Base-by-base conservation (phyloP, 257 asterid species). In the Nicotiana undulata region DNA sequence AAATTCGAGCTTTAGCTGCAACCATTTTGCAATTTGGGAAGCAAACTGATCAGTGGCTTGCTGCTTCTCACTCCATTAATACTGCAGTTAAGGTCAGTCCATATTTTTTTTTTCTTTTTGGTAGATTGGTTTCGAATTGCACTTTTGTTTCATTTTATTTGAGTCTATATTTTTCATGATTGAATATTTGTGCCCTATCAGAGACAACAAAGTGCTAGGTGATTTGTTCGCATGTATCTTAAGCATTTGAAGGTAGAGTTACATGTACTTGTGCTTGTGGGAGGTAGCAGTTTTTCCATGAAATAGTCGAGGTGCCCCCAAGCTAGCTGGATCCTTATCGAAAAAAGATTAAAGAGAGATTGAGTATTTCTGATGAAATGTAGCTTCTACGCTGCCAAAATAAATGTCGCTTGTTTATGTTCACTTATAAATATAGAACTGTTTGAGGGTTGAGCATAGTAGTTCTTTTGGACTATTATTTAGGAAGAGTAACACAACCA, bases 1-100 rank as follows among this genome's bases (percentile, higher is more conserved):
- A 95, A 82, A 91, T 88, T 79, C 90, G 94, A 85, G 91, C 93
- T 4, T 75, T 93, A 22, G 82, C 94, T 1, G 87, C 92, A 0
- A 85, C 95, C 15, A 83, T 91, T 84, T 29, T 85, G 78, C 91
- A 86, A 58, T 95, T 90, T 86, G 86, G 91, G 0, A 95, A 89
- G 88, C 98, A 91, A 89, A 91, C 96, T 10, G 96, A 93, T 86
- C 97, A 90, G 82, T 94, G 99, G 99, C 96, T 95, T 34, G 82
- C 92, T 4, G 92, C 92, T 68, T 92, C 99, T 80, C 98, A 86
- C 80, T 87, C 97, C 40, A 84, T 91, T 83, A 93, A 95, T 86
- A 90, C 88, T 10, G 98, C 98, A 64, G 84, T 93, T 83, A 95
- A 95, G 97, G 98, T 95, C 76, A 3, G 83, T 20, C 7, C 18